Percentiles rank a stretch among this genome's conserved stretches.
Conservation (phyloP, 129 eudicot species). For the Tagetes patula region DNA sequence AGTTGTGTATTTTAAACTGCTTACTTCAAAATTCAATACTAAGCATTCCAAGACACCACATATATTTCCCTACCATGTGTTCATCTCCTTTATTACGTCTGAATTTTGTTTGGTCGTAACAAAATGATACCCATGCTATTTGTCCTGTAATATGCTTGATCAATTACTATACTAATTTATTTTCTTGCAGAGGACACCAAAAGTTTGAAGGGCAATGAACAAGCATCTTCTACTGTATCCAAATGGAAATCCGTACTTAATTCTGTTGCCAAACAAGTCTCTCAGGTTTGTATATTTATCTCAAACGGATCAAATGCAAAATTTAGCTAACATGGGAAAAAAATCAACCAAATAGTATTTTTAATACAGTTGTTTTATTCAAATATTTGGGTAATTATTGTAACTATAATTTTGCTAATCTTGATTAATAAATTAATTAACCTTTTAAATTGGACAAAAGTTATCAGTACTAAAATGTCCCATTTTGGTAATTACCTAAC, state of each 20-base stretch:
- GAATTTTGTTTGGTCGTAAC: background rate
- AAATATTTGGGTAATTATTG: background rate
- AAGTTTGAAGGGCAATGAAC: constrained; percentile 44
- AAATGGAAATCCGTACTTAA: constrained; percentile 78
- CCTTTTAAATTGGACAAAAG: background rate
- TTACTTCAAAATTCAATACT: background rate
- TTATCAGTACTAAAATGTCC: background rate
- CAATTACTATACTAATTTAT: background rate
- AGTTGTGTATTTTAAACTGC: background rate
- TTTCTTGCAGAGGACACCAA: constrained; percentile 55
- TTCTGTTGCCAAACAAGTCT: constrained; percentile 84
- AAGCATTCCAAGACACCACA: background rate
- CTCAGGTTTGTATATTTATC: constrained; percentile 61
- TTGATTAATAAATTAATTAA: background rate
- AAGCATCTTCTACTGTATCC: constrained; percentile 45
- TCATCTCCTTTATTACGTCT: background rate
- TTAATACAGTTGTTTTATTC: background rate
- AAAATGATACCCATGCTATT: background rate
- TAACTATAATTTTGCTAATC: background rate
- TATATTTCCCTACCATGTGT: too few species aligned
- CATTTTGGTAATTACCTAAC: background rate
- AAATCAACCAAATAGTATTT: constrained; percentile 1
- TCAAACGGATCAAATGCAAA: background rate
- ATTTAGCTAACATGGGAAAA: background rate
- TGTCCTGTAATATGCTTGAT: background rate